Evolutionary conservation across 139 green algal species (phyloP).

Genomic region (Auxenochlorella protothecoides): DNA sequence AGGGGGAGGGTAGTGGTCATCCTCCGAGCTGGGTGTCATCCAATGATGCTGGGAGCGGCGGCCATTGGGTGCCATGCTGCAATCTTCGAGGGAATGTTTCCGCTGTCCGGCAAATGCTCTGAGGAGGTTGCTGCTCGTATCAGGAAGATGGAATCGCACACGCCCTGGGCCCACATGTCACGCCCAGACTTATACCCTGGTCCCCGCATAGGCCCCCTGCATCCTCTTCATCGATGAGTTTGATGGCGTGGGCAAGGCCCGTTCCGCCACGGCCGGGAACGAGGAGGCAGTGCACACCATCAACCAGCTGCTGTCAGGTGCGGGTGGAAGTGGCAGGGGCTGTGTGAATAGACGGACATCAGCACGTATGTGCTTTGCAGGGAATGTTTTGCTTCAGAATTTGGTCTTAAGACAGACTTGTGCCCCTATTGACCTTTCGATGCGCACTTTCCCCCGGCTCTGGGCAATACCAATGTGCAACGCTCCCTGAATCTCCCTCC

Average conservation of each 20-base stretch:
- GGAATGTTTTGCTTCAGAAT: too few relatives aligned
- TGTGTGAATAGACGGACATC: too few relatives aligned
- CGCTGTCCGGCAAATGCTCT: background rate
- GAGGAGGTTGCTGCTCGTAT: too few relatives aligned
- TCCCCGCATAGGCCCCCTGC: conserved; percentile 48
- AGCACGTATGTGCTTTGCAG: too few relatives aligned
- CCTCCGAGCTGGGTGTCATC: background rate
- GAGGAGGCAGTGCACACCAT: conserved; percentile 78
- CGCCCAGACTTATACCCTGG: background rate
- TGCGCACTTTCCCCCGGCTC: background rate
- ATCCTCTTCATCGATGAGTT: conserved; percentile 99
- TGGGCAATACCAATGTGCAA: too few relatives aligned
- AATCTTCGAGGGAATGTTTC: background rate
- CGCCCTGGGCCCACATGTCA: background rate
- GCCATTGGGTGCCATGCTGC: background rate
- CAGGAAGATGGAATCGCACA: background rate
- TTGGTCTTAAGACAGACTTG: too few relatives aligned
- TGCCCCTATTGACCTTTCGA: background rate
- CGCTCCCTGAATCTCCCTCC: background rate
- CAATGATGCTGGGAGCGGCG: background rate
- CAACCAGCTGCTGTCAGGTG: conserved; percentile 89
- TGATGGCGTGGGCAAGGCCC: conserved; percentile 74
- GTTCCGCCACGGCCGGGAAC: conserved; percentile 39
- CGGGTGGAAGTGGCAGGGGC: background rate
- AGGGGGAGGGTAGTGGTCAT: too few relatives aligned